Conservation (phyloP, 768 basidiomycete genomes). For the Mycena rosella region DNA sequence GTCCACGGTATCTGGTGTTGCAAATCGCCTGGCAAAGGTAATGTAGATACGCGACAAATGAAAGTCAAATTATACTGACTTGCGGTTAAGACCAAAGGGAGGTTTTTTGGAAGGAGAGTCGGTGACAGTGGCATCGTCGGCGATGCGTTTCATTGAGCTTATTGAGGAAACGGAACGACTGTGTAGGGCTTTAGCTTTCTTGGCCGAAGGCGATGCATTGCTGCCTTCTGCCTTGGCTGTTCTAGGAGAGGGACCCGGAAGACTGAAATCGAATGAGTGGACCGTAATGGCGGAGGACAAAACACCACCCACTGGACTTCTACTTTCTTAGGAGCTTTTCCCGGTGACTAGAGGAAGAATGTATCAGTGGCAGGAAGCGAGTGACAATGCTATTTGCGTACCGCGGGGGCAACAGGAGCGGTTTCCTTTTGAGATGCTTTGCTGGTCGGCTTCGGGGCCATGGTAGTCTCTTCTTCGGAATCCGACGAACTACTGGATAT, state of each 20-base stretch:
- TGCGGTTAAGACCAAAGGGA: conserved; percentile 29
- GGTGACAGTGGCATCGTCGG: conserved; percentile 31
- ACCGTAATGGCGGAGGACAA: neutral
- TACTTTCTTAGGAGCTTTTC: conserved; percentile 45
- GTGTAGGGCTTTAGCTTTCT: conserved; percentile 32
- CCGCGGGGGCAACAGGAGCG: conserved; percentile 21
- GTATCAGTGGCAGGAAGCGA: neutral
- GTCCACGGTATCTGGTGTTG: conserved; percentile 56
- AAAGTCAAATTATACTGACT: conserved; percentile 17
- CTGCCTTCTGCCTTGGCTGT: conserved; percentile 29
- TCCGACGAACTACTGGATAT: conserved; percentile 17
- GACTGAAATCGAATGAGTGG: conserved; percentile 34
- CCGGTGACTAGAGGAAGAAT: conserved; percentile 24
- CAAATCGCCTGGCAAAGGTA: conserved; percentile 31
- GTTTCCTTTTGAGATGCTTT: conserved; percentile 27
- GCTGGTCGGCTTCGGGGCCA: conserved; percentile 27
- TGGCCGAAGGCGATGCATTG: conserved; percentile 29
- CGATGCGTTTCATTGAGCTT: conserved; percentile 48
- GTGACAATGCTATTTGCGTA: conserved; percentile 1
- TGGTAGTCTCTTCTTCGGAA: conserved; percentile 27
- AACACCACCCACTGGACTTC: conserved; percentile 47
- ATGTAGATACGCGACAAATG: neutral
- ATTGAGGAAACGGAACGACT: conserved; percentile 39
- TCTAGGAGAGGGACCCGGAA: conserved; percentile 42
- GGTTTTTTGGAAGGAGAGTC: conserved; percentile 39